Conservation (phyloP, 1,284 basidiomycete genomes). For the Apiotrichum akiyoshidainum region DNA sequence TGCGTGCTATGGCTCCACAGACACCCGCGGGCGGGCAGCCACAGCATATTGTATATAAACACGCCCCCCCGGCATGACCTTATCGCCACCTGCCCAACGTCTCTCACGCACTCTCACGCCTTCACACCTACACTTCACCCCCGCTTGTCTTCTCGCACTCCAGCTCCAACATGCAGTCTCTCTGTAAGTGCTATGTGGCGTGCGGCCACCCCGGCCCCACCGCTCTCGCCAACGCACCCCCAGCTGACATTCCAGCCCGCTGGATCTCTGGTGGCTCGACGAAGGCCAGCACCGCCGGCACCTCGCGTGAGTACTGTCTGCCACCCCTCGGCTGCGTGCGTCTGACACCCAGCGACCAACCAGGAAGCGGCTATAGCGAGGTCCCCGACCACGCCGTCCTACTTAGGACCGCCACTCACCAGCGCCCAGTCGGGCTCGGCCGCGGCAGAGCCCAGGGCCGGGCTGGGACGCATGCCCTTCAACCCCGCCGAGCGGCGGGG, state of each 20-base stretch:
- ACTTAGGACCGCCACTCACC: slow-evolving; percentile 1
- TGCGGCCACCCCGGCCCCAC: no score
- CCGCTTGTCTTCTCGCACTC: no score
- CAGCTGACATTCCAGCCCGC: not conserved
- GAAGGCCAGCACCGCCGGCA: not conserved
- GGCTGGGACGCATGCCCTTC: not conserved
- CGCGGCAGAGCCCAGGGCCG: not conserved
- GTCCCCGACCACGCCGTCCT: not conserved
- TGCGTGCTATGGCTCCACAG: no score
- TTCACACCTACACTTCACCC: no score
- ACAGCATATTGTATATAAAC: no score
- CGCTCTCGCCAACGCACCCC: no score
- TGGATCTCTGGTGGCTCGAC: slow-evolving; percentile 1
- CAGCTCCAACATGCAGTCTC: no score
- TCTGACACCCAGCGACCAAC: not conserved
- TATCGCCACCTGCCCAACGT: no score
- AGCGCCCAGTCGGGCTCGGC: not conserved
- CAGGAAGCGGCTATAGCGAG: not conserved
- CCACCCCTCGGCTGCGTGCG: not conserved
- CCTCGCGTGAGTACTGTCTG: not conserved
- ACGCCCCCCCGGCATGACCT: no score
- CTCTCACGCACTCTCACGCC: no score
- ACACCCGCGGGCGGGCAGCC: no score
- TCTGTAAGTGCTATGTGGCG: no score
- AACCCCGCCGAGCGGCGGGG: not conserved